Percentiles rank a stretch among this genome's conserved stretches.
Evolutionary conservation across 371 early-diverging fungal genomes (phyloP).

Genomic region (Mortierella sp.): DNA sequence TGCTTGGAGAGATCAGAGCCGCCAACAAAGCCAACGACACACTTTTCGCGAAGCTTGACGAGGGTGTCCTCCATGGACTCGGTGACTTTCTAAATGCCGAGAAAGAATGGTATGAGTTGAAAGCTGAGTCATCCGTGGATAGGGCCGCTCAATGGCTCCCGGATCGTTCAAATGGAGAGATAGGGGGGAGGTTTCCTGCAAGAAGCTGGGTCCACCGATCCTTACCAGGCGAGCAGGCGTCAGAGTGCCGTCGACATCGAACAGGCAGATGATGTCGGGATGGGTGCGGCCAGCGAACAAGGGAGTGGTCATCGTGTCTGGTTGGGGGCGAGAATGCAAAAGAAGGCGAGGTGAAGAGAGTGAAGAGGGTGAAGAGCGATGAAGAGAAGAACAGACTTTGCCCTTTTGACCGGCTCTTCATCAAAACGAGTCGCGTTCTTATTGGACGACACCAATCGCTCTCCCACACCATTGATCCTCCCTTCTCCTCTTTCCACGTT

Average conservation of each 20-base stretch:
- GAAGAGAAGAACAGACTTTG: background rate
- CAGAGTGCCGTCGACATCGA: constrained; percentile 99
- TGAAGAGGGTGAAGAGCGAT: background rate
- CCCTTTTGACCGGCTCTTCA: background rate
- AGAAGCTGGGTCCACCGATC: no score
- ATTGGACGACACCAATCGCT: constrained; percentile 15
- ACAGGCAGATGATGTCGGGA: constrained; percentile 91
- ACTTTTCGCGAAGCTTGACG: constrained; percentile 85
- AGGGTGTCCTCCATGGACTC: constrained; percentile 87
- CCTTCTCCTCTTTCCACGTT: constrained; percentile 11
- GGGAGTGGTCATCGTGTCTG: constrained; percentile 17
- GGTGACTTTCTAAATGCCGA: constrained; percentile 63
- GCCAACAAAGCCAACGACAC: constrained; percentile 98
- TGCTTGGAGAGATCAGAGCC: constrained; percentile 98
- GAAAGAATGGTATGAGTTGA: background rate
- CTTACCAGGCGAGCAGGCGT: constrained; percentile 93
- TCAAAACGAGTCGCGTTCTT: constrained; percentile 18
- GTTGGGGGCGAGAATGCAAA: background rate
- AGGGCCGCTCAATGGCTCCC: constrained; percentile 1
- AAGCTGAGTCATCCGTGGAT: background rate
- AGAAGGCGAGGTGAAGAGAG: constrained; percentile 1
- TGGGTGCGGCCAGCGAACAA: constrained; percentile 69
- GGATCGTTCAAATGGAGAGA: background rate
- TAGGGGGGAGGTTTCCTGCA: no score
- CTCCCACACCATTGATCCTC: background rate